These are phyloP conservation scores for Hypoxylon sp. DNA, from an alignment of 2,329 filamentous ascomycete species.

Conservation along the genomic window DNA sequence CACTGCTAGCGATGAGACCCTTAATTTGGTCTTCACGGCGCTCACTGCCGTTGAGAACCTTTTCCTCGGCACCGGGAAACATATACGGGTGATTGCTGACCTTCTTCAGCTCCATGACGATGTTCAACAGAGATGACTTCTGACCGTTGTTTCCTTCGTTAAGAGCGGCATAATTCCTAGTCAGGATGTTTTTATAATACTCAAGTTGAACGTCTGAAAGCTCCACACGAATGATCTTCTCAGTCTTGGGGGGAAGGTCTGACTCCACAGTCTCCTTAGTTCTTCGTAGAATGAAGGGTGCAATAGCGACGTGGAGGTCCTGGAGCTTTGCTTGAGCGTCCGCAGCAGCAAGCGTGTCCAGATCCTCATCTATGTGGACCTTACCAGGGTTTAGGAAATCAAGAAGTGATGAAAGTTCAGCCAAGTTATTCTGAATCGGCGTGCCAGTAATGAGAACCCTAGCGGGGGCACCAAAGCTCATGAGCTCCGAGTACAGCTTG, in stretches of 20 bases:
- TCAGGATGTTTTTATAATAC: slow-evolving; percentile 99
- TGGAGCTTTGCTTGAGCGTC: slow-evolving; percentile 90
- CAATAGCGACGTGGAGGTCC: slow-evolving; percentile 86
- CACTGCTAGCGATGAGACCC: slow-evolving; percentile 94
- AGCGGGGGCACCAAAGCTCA: slow-evolving; percentile 88
- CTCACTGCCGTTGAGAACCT: slow-evolving; percentile 83
- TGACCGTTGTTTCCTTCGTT: slow-evolving; percentile 91
- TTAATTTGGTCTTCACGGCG: slow-evolving; percentile 92
- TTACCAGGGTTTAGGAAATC: slow-evolving; percentile 98
- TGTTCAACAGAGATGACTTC: slow-evolving; percentile 95
- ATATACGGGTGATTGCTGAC: slow-evolving; percentile 99
- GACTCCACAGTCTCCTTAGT: slow-evolving; percentile 99
- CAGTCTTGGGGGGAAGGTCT: slow-evolving; percentile 94
- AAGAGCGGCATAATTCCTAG: slow-evolving; percentile 93
- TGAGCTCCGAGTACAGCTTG: slow-evolving; percentile 87
- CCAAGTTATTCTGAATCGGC: slow-evolving; percentile 96
- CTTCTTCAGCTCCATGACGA: slow-evolving; percentile 99
- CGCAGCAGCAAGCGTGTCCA: slow-evolving; percentile 82
- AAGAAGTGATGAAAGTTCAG: slow-evolving; percentile 90
- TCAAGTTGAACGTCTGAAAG: slow-evolving; percentile 96
- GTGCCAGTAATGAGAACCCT: slow-evolving; percentile 96
- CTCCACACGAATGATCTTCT: slow-evolving; percentile 99
- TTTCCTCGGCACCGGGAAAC: slow-evolving; percentile 94
- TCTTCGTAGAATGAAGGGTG: slow-evolving; percentile 93
- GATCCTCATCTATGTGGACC: slow-evolving; percentile 89